phyloP scores from a whole-genome alignment of 108 stramenopile species.

The Cylindrotheca fusiformis region DNA sequence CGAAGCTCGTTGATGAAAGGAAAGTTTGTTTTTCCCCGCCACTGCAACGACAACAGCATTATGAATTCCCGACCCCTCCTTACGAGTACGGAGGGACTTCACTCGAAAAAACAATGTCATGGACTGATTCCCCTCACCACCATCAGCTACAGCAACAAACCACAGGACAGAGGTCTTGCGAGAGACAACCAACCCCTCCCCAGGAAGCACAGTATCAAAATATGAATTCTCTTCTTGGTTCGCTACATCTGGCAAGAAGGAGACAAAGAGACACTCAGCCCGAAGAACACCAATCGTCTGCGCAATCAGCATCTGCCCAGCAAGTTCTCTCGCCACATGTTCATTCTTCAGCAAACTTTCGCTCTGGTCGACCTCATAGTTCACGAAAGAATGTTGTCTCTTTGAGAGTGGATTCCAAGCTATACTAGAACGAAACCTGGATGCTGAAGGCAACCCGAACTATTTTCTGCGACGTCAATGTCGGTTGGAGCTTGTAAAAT shows the following conservation, averaged over 20 bases:
- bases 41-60: conserved; percentile 3
- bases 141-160: conserved; percentile 1
- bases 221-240: conserved; percentile 28
- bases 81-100: too few relatives aligned
- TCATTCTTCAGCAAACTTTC: too few relatives aligned
- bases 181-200: background rate
- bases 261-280: background rate
- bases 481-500: background rate
- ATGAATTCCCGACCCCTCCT: background rate
- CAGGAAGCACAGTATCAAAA: conserved; percentile 20
- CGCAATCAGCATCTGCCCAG: background rate
- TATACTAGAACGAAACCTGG: conserved; percentile 1
- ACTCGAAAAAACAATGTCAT: conserved; percentile 1
- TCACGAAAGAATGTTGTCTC: conserved; percentile 11
- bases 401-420: conserved; percentile 6
- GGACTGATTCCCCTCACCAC: background rate
- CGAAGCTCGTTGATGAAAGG: conserved; percentile 6
- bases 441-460: background rate
- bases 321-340: background rate
- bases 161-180: conserved; percentile 7
- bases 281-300: conserved; percentile 6
- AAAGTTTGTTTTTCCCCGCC: too few relatives aligned
- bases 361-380: background rate
- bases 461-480: background rate
- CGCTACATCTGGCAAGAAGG: conserved; percentile 18